Evolutionary conservation across 306 rosid species (phyloP), one percentile per base, ranked within the genome.

Genomic region (Abrus precatorius): DNA sequence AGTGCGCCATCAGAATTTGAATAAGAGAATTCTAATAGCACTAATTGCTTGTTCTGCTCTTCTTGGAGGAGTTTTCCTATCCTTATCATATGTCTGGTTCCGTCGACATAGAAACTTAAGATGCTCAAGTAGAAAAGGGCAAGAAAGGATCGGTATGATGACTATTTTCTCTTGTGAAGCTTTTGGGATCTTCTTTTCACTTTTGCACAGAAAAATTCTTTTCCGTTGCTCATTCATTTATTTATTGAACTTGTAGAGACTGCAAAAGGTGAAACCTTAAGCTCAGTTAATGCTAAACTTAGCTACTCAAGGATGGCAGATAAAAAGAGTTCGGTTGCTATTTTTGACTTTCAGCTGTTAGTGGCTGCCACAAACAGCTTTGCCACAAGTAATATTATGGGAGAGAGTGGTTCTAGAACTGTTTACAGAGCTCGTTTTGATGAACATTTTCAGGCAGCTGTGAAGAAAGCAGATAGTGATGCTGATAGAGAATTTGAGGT

Each of bases 401-500:
- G 80, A 8, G 92, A 90, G 77, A 88, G 83, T 70, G 88, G 93
- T 80, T 87, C 93, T 62, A 89, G 87, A 69, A 62, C 57, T 56
- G 78, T 94, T 44, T 92, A 88, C 85, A 84, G 84, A 80, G 98
- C 97, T 81, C 59, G 78, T 52, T 87, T 92, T 40, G 94, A 92
- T 65, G 94, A 91, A 50, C 88, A 92, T 72, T 77, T 90, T 9
- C 56, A 82, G 61, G 97, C 93, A 36, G 89, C 93, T 36, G 94
- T 95, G 71, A 92, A 91, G 90, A 90, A 84, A 83, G 84, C 88
- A 50, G 90, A 92, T n/a, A 69, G 85, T 80, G 87, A 88, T 59
- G 87, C 87, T 56, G 95, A 91, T 79, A 91, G 86, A 83, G 94
- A 90, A 85, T 92, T 92, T 65, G 89, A 91, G 89, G 98, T 90